phyloP scores from a whole-genome alignment of 176 grass and related monocot genomes.

The Tillandsia fasciculata region DNA sequence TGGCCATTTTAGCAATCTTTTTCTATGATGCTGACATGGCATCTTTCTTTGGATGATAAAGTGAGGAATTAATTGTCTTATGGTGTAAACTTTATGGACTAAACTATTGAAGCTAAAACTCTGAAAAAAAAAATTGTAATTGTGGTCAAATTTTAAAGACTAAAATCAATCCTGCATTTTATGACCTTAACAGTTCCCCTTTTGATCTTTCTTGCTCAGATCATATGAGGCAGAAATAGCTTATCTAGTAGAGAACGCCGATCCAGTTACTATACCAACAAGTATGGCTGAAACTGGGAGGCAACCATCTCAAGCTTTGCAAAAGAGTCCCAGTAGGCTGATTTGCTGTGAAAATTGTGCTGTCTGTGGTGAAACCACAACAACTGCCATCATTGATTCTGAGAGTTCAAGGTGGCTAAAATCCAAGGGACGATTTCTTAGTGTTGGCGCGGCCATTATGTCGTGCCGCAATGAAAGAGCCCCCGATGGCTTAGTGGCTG shows the following conservation, averaged over 20 bases:
- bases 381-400: conserved; percentile 19
- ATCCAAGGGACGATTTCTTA: conserved; percentile 64
- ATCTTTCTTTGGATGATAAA: no score
- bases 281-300: conserved; percentile 21
- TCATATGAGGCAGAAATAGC: conserved; percentile 79
- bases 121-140: no score
- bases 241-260: conserved; percentile 32
- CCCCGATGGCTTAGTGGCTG: conserved; percentile 77
- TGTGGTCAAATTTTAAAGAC: no score
- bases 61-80: no score
- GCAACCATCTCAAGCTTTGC: conserved; percentile 23
- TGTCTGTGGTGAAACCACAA: conserved; percentile 38
- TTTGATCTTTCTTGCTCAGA: conserved; percentile 29
- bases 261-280: conserved; percentile 1
- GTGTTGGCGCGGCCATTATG: conserved; percentile 81
- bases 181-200: not conserved
- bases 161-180: not conserved
- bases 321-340: conserved; percentile 26
- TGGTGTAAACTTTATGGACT: no score
- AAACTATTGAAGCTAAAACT: no score
- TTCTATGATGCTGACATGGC: no score
- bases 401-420: conserved; percentile 55
- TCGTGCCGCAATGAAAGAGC: conserved; percentile 92
- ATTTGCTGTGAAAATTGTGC: conserved; percentile 62
- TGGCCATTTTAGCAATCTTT: no score